phyloP scores from a whole-genome alignment of 208 protist genomes.

The Porcisia deanei region DNA sequence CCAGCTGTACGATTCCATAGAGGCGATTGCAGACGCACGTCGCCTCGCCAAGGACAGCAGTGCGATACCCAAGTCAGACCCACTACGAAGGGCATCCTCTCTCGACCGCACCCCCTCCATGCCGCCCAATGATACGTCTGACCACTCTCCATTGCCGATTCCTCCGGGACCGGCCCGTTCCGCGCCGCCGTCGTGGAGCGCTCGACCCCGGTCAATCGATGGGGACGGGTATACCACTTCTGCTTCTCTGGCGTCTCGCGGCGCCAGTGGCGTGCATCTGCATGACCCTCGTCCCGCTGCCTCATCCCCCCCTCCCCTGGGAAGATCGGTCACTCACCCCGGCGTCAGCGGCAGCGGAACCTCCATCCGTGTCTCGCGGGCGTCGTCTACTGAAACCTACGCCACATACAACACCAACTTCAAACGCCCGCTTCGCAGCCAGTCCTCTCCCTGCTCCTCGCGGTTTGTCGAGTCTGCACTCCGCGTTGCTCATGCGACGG shows the following conservation, averaged over 20 bases:
- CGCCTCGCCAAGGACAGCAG: not conserved
- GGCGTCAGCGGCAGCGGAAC: slow-evolving; percentile 1
- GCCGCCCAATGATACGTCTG: not conserved
- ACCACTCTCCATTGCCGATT: slow-evolving; percentile 16
- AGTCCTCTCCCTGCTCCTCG: slow-evolving; percentile 7
- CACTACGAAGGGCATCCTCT: not conserved
- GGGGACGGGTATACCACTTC: not conserved
- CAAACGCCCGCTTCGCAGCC: not conserved
- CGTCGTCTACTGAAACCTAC: slow-evolving; percentile 7
- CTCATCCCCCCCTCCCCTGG: not conserved
- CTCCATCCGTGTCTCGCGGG: not conserved
- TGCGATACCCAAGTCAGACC: not conserved
- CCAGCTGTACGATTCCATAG: slow-evolving; percentile 19
- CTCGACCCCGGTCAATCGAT: not conserved
- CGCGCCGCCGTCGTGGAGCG: not conserved
- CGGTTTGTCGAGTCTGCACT: slow-evolving; percentile 25
- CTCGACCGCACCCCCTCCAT: not conserved
- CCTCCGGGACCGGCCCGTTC: not conserved
- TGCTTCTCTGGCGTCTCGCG: not conserved
- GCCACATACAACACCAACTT: not conserved
- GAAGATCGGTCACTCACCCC: slow-evolving; percentile 10
- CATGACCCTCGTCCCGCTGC: not conserved
- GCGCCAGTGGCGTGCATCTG: not conserved
- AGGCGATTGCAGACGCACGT: not conserved
- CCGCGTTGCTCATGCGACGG: slow-evolving; percentile 8